A percentile compares a stretch with the other conserved stretches of the same genome.
These are phyloP conservation scores for Alternaria rosae DNA, from an alignment of 2,329 filamentous ascomycete genomes.

Conservation along the genomic window DNA sequence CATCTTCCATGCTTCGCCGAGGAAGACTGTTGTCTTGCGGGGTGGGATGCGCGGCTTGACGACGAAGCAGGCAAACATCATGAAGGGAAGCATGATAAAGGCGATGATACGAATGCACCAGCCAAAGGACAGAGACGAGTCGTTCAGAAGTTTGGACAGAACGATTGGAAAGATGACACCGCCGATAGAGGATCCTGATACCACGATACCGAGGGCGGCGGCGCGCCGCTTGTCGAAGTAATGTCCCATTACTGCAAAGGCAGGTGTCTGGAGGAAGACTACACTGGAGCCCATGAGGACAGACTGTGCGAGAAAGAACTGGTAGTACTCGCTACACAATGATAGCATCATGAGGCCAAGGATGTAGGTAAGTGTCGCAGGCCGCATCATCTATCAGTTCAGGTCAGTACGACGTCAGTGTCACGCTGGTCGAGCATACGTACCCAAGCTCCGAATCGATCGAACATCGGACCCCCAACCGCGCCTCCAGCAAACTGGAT, in stretches of 20 bases:
- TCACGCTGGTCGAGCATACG: neutral
- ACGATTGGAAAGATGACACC: constrained; percentile 62
- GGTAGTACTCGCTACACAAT: constrained; percentile 60
- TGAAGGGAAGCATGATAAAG: constrained; percentile 66
- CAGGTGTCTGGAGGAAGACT: constrained; percentile 58
- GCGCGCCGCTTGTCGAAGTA: constrained; percentile 60
- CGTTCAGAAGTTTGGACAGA: constrained; percentile 24
- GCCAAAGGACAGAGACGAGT: constrained; percentile 64
- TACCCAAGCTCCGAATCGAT: constrained; percentile 57
- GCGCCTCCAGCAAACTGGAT: constrained; percentile 62
- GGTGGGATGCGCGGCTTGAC: constrained; percentile 58
- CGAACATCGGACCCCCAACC: constrained; percentile 67
- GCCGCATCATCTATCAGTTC: constrained; percentile 54
- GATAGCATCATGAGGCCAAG: constrained; percentile 67
- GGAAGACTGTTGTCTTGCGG: constrained; percentile 39
- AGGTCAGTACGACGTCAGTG: neutral
- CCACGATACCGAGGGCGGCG: constrained; percentile 57
- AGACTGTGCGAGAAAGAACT: constrained; percentile 59
- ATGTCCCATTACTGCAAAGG: constrained; percentile 52
- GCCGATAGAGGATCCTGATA: constrained; percentile 58
- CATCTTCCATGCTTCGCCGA: constrained; percentile 35
- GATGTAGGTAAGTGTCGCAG: constrained; percentile 60
- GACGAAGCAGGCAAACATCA: constrained; percentile 60
- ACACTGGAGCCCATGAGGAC: constrained; percentile 60
- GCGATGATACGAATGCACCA: constrained; percentile 58